Evolutionary conservation across 805 yeast species (phyloP).

Genomic region (Teunomyces barrocoloradensis): DNA sequence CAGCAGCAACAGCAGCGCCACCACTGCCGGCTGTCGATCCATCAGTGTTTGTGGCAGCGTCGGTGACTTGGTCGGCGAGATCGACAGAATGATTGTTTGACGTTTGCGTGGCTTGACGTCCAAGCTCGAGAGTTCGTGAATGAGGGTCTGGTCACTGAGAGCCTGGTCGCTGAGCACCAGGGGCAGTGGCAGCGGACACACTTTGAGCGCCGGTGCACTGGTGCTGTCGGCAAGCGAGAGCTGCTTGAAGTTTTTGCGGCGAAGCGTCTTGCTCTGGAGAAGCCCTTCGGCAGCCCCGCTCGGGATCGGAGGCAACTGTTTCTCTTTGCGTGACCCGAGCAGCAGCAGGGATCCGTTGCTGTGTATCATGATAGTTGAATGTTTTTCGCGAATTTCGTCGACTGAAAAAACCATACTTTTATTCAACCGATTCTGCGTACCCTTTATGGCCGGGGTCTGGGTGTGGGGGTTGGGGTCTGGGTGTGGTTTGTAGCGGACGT

Average conservation of each 20-base stretch:
- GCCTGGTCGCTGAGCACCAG: slow-evolving; percentile 7
- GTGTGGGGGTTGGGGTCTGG: too few species aligned
- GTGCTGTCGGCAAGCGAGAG: slow-evolving; percentile 24
- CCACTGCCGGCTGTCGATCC: too few species aligned
- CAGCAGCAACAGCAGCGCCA: too few species aligned
- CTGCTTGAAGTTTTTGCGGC: slow-evolving; percentile 40
- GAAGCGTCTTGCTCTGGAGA: slow-evolving; percentile 34
- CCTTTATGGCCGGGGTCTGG: too few species aligned
- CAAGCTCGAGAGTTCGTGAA: slow-evolving; percentile 26
- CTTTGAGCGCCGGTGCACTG: slow-evolving; percentile 4
- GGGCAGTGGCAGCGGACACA: neutral
- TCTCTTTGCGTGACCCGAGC: slow-evolving; percentile 23
- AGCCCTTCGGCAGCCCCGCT: slow-evolving; percentile 15
- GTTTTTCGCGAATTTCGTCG: neutral
- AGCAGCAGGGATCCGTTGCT: slow-evolving; percentile 20
- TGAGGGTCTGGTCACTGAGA: slow-evolving; percentile 14
- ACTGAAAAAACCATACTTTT: too few species aligned
- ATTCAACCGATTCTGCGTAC: too few species aligned
- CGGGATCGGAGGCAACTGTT: slow-evolving; percentile 36
- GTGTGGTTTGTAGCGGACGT: too few species aligned
- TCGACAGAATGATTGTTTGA: slow-evolving; percentile 41
- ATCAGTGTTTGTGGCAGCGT: slow-evolving; percentile 16
- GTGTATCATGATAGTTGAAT: slow-evolving; percentile 13
- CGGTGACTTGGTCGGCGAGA: slow-evolving; percentile 39
- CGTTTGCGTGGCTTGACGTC: slow-evolving; percentile 23